A percentile compares a stretch with the other conserved stretches of the same genome.
These are phyloP conservation scores for Dichotomopilus funicola DNA, from an alignment of 2,329 filamentous ascomycete species.

Conservation along the genomic window DNA sequence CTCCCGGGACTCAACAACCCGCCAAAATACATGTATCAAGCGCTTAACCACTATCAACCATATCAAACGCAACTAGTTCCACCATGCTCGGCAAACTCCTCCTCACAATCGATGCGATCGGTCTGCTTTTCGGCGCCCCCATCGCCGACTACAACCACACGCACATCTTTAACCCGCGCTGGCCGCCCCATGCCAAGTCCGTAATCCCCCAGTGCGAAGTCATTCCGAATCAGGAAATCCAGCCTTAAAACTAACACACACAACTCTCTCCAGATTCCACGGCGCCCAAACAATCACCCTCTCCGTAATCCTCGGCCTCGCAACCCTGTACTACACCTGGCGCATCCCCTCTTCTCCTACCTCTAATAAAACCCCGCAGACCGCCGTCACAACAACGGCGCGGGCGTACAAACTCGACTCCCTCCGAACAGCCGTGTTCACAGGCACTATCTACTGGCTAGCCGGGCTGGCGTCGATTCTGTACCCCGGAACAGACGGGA, in stretches of 20 bases:
- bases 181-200: constrained; percentile 42
- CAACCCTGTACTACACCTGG: constrained; percentile 37
- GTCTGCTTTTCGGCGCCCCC: constrained; percentile 33
- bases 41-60: not conserved
- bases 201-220: constrained; percentile 4
- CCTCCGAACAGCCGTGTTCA: constrained; percentile 30
- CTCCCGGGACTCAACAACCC: too few relatives aligned
- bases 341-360: constrained; percentile 18
- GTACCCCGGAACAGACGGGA: constrained; percentile 34
- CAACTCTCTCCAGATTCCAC: constrained; percentile 2
- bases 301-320: constrained; percentile 33
- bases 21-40: not conserved
- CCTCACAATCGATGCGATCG: constrained; percentile 35
- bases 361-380: not conserved
- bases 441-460: constrained; percentile 37
- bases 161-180: constrained; percentile 38
- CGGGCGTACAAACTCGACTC: constrained; percentile 25
- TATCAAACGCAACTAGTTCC: not conserved
- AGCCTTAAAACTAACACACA: not conserved
- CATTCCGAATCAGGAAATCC: not conserved
- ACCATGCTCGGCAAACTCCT: constrained; percentile 32
- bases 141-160: constrained; percentile 36
- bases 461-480: constrained; percentile 33
- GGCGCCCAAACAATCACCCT: constrained; percentile 25
- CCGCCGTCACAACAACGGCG: constrained; percentile 7